Evolutionary conservation across 257 asterid genomes (phyloP).

Genomic region (Plectranthus barbatus): DNA sequence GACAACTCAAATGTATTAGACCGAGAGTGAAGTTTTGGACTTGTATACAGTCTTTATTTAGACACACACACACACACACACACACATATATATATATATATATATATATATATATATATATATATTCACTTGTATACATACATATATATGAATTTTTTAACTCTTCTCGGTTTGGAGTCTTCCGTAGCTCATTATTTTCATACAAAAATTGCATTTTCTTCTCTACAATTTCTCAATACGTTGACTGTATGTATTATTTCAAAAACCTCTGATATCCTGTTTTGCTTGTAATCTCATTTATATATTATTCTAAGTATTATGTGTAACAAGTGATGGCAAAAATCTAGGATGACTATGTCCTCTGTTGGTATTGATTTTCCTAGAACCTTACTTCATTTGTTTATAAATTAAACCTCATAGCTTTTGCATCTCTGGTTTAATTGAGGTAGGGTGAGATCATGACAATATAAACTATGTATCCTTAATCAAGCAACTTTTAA

Average conservation of each 20-base stretch:
- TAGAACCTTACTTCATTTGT: no score
- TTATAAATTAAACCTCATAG: no score
- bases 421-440: no score
- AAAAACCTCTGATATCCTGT: neutral
- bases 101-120: no score
- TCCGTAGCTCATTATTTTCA: neutral
- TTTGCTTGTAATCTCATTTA: neutral
- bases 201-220: neutral
- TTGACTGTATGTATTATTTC: neutral
- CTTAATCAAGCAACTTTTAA: no score
- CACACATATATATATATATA: slow-evolving; percentile 3
- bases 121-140: no score
- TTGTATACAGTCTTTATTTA: neutral
- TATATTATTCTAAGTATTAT: neutral
- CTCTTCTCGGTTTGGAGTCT: neutral
- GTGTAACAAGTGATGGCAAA: neutral
- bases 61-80: neutral
- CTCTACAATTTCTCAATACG: neutral
- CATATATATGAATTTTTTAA: neutral
- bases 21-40: neutral
- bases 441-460: no score
- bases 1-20: neutral
- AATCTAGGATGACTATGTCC: no score
- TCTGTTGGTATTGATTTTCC: no score
- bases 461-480: no score